Percentiles rank a stretch among this genome's conserved stretches.
phyloP scores from a whole-genome alignment of 1,284 basidiomycete species.

The Neolentinus lepideus region DNA sequence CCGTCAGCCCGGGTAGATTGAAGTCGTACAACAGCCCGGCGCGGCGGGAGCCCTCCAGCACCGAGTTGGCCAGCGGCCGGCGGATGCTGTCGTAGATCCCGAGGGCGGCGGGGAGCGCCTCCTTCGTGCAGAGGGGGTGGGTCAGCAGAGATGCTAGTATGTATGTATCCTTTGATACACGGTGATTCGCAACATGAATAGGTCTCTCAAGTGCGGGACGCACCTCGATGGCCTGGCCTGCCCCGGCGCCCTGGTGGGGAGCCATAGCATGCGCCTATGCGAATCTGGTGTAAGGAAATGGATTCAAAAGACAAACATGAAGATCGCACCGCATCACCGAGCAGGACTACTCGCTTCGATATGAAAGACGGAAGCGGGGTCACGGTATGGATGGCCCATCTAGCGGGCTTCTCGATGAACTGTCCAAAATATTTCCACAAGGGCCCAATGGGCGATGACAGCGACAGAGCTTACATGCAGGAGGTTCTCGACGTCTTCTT shows the following conservation, averaged over 20 bases:
- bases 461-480: too few relatives aligned
- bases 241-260: conserved; percentile 26
- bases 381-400: conserved; percentile 25
- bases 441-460: too few relatives aligned
- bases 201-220: neutral
- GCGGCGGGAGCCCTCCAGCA: neutral
- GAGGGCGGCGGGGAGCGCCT: conserved; percentile 30
- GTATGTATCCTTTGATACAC: conserved; percentile 37
- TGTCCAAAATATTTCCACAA: conserved; percentile 6
- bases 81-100: conserved; percentile 40
- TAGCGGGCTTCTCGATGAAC: conserved; percentile 21
- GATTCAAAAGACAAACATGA: neutral
- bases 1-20: neutral
- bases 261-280: conserved; percentile 27
- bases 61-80: conserved; percentile 20
- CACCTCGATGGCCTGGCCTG: conserved; percentile 28
- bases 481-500: conserved; percentile 22
- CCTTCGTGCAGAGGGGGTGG: conserved; percentile 29
- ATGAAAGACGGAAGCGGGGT: conserved; percentile 17
- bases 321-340: conserved; percentile 21
- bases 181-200: too few relatives aligned
- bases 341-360: conserved; percentile 15
- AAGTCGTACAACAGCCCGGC: neutral
- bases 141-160: conserved; percentile 41
- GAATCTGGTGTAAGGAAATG: neutral